phyloP scores from a whole-genome alignment of 306 rosid species.

The Psophocarpus tetragonolobus region DNA sequence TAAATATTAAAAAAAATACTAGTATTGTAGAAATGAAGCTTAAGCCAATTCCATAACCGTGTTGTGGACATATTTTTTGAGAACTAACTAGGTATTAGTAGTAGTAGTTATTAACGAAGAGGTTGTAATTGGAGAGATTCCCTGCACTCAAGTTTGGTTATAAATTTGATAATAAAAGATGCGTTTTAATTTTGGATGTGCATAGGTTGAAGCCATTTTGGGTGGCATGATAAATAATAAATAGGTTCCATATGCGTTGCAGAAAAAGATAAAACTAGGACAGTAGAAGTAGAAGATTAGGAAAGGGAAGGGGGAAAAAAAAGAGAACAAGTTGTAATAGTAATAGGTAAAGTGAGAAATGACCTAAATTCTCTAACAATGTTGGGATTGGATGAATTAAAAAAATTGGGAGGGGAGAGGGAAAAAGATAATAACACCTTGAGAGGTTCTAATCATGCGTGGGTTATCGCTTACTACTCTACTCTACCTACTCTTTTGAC shows the following conservation, averaged over 20 bases:
- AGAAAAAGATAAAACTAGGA: constrained; percentile 7
- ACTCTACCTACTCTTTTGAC: constrained; percentile 50
- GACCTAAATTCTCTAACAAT: constrained; percentile 7
- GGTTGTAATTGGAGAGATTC: not conserved
- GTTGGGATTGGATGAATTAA: not conserved
- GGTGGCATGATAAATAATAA: not conserved
- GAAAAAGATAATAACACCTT: constrained; percentile 34
- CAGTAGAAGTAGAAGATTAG: not conserved
- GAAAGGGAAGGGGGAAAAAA: not conserved
- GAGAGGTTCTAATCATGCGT: constrained; percentile 50
- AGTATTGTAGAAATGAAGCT: too few relatives aligned
- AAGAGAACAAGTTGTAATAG: constrained; percentile 16
- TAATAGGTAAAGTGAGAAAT: constrained; percentile 7
- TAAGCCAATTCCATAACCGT: too few relatives aligned
- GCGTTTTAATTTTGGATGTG: not conserved
- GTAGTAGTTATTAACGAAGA: not conserved
- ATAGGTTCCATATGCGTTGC: not conserved
- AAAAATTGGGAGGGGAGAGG: not conserved
- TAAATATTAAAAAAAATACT: too few relatives aligned
- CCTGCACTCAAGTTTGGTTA: not conserved
- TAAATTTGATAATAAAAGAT: not conserved
- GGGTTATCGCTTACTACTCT: constrained; percentile 28
- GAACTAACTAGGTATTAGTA: too few relatives aligned
- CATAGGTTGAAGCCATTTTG: not conserved
- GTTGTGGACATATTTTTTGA: too few relatives aligned